Evolutionary conservation across 805 yeast species (phyloP), one percentile per base, ranked within the genome.

Genomic region (Wickerhamia fluorescens): DNA sequence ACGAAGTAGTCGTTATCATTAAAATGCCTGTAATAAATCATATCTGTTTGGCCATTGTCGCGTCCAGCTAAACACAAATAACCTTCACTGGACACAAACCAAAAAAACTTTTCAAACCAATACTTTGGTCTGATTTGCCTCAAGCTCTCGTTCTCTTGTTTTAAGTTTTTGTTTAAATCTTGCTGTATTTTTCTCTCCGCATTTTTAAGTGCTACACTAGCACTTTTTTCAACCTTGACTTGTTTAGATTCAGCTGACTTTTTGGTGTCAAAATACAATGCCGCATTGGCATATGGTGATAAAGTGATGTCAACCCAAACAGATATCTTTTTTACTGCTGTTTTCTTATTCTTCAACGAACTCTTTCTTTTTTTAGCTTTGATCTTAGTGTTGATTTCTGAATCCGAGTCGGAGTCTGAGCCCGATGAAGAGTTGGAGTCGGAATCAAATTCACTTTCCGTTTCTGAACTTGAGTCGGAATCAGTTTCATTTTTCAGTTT

Each of bases 21-120:
- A 52, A 87, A 77, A 47, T 85, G 82, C 30, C 86, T 72, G 43
- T 78, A 78, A 46, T 81, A 82, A 16, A 92, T 71, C 60, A 84
- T 71, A 44, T 88, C 95, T 4, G 75, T 68, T 50, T 89, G 97
- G 4, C 73, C 51, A 14, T 67, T 71, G 49, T 92, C 96, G 38
- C 86, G 75, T 2, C 96, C 97, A 26, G 88, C 86, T 31, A 92
- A 54, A 34, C 94, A 82, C 28, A 92, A 58, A 47, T 82, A 87
- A 0, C 92, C 88, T 48, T 89, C 97, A 40, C 79, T 76, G 0
- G 96, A 73, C n/a, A 88, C 64, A 47, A 92, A 92, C 98, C 98
- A 92, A 46, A 68, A 75, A 53, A 79, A 89, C 53, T 89, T 92
- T 50, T 92, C 98, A 59, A 92, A 92, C 84, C 96, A 88, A 49